Base-by-base conservation (phyloP, 805 yeast genomes). In the Saccharomyces mikatae region DNA sequence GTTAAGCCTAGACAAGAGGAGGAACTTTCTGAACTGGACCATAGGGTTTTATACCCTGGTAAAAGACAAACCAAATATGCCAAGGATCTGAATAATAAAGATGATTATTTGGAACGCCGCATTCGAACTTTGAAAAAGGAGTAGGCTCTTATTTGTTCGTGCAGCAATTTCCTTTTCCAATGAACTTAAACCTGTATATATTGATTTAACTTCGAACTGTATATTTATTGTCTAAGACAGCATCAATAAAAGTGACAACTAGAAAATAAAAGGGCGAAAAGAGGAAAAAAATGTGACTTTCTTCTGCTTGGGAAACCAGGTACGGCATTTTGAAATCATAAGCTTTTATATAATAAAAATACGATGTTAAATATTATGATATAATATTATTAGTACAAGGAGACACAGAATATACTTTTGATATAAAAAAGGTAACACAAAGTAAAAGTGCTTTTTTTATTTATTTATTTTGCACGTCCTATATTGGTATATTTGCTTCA, bases 31-130 rank as follows among this genome's bases (percentile, higher is more conserved):
- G 79, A 82, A 21, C 68, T 78, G 21, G 95, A 87, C 69, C 81
- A 80, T 65, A 75, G 79, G 52, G 71, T 89, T 41, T 60, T 88
- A 32, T 89, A 87, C 67, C 95, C 96, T 2, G 90, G 90, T 29
- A 86, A 83, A 71, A 75, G 75, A 52, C 76, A 79, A 56, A 70
- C 79, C 21, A 74, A 72, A 49, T 71, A 76, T 61, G 68, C 65
- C 53, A 76, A 75, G 62, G 74, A 74, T 60, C 71, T 77, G 64
- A 75, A 78, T 54, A 77, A 78, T 58, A 77, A 76, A 66, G 79
- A 77, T 54, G 83, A 81, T 48, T 84, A 82, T 68, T 69, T 84
- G 52, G 75, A 76, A 47, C 74, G 76, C 55, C 78, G 85, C 56
- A 80, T 80, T 55, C 76, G 78, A 63, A 74, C 86, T 2, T 68